Evolutionary conservation across 2,329 filamentous ascomycete species (phyloP), one percentile per base, ranked within the genome.

Genomic region (Penicillium sp.): DNA sequence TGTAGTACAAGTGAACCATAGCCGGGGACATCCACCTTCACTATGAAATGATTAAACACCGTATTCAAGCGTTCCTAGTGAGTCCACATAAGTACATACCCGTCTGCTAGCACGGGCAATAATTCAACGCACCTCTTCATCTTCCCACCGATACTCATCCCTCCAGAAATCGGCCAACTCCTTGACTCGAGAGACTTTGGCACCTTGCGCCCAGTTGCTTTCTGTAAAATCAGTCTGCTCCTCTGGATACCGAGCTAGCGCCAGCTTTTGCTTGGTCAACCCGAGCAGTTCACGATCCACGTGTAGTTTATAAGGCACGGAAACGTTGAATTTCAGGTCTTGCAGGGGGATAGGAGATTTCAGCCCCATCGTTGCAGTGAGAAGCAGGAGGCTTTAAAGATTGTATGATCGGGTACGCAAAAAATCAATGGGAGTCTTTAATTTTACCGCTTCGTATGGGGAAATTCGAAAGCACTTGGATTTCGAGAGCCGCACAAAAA

Each of bases 1-100:
- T 73, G 71, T 6, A 73, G 43, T 4, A 60, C 57, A 3, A 60
- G 42, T 2, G 52, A 26, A 13, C 60, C 60, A 45, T 53, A 61
- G 40, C 59, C 59, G 10, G 42, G 45, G 28, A 61, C 51, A 30
- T 61, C 30, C 35, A 37, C 35, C 35, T 37, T 37, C 35, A 37
- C 35, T 37, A 37, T 37, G 35, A 37, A 16, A 61, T 22, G 55
- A 19, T 52, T 43, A 26, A 58, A 58, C n/a, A 42, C 46, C 26
- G 38, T 46, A 30, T 63, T 60, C 19, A 63, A 37, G 28, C 43
- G 49, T 49, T 46, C 16, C 57, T 63, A 35, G 26, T 49, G 22
- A 8, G 38, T 52, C 25, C 30, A 30, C 38, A 6, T 52, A 19
- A 52, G 46, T 33, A 43, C 30, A 40, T 6, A 38, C 14, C 19